Evolutionary conservation across 805 yeast species (phyloP).

Genomic region (Yamadazyma sp.): DNA sequence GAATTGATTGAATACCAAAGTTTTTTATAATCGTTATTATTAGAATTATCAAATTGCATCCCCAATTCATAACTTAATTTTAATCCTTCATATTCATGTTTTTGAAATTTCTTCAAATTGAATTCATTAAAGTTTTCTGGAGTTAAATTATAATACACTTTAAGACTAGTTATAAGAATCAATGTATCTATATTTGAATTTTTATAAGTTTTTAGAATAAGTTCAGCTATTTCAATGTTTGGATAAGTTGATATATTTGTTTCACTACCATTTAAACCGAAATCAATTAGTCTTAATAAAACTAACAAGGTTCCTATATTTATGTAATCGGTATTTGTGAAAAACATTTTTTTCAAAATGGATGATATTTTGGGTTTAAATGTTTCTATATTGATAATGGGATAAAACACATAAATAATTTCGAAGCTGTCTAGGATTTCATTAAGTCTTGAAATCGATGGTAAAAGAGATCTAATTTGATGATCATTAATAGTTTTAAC

Average conservation of each 20-base stretch:
- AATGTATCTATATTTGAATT: not conserved
- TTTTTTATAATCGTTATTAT: constrained; percentile 2
- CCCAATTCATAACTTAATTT: constrained; percentile 4
- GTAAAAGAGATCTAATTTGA: constrained; percentile 1
- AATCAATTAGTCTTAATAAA: constrained; percentile 31
- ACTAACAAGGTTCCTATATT: constrained; percentile 30
- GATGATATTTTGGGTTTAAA: not conserved
- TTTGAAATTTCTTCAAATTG: constrained; percentile 2
- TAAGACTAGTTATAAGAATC: not conserved
- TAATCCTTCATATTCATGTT: constrained; percentile 1
- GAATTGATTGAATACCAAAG: constrained; percentile 5
- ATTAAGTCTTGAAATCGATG: not conserved
- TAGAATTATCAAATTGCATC: constrained; percentile 1
- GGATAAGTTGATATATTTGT: not conserved
- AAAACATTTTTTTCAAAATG: not conserved
- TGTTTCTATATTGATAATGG: not conserved
- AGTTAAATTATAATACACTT: not conserved
- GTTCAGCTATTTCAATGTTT: constrained; percentile 1
- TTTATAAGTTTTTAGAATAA: not conserved
- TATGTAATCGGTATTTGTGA: constrained; percentile 24
- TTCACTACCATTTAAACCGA: constrained; percentile 15
- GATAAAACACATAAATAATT: constrained; percentile 2
- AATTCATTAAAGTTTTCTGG: constrained; percentile 4
- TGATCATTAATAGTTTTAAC: not conserved
- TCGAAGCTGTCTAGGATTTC: not conserved